Evolutionary conservation across 1,139 yeast species (phyloP), one percentile per base, ranked within the genome.

Genomic region (Zygoascus sp.): DNA sequence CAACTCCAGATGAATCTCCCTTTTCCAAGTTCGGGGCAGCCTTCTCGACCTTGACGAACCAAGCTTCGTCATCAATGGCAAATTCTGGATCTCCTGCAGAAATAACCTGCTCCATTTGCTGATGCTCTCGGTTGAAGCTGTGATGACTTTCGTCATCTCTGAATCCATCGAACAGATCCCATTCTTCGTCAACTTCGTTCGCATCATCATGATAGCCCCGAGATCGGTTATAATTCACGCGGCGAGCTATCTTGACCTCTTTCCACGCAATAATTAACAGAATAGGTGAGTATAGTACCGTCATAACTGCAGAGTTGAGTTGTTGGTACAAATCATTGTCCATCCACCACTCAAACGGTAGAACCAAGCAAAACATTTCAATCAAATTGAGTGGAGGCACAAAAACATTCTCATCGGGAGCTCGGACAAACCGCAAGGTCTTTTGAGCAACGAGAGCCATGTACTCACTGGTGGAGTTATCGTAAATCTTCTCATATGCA

Each of bases 161-260:
- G 58, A 74, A 87, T 0, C 96, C 96, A 63, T 87, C 95, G 8
- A 83, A 76, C 56, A 87, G 70, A 56, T 83, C 87, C 95, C 95
- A 87, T 60, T 83, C 90, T 15, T 82, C 75, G 57, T 88, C 88
- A 32, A 70, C 61, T 58, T 85, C 94, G 62, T 86, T 86, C 21
- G 90, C 88, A 65, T 88, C 96, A 62, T 87, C 95, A 0, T 84
- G 70, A 16, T 78, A 65, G 1, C 83, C 80, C 56, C 75, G 76
- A 54, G 73, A 69, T 52, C 95, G 73, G 64, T 88, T 88, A 64
- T 84, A 87, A 46, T 73, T 74, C 32, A 87, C 80, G 56, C 94
- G 70, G 55, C 80, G 75, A 2, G 95, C 94, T 38, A 72, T 75
- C 30, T 76, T 68, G 15, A 81, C 71, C 62, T 88, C 96, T 53